Base-by-base conservation (phyloP, 2,329 filamentous ascomycete species). In the Hymenoscyphus salicellus region DNA sequence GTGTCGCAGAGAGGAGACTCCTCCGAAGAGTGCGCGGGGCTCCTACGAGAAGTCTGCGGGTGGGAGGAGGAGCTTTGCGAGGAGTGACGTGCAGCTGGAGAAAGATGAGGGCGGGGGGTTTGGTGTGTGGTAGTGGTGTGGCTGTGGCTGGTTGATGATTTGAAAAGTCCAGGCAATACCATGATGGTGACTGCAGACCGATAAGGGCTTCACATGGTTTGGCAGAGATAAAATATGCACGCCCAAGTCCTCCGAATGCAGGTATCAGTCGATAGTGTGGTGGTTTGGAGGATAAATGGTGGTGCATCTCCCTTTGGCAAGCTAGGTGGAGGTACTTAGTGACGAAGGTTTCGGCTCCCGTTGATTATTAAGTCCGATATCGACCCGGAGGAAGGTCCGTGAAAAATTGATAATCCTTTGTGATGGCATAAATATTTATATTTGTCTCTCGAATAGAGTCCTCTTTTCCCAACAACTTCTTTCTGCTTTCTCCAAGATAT, bases 121-220 rank as follows among this genome's bases (percentile, higher is more conserved):
- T 79, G 79, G 74, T 73, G 75, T 52, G 20, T 5, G 46, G 46
- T 52, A 23, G 46, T 26, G 20, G 46, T 52, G 46, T 52, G 20
- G 46, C 46, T 52, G 46, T 52, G 46, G 69, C 79, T 79, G 75
- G 72, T 75, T 68, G 79, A 77, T 66, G 78, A 74, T 68, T 75
- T 75, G 71, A 84, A 80, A 72, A 84, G 78, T 68, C 77, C 79
- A 66, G 79, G 78, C 69, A 84, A 78, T 63, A 80, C 80, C 82
- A 84, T 84, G 73, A 75, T 79, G 75, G 69, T 75, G 75, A 65
- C 68, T 65, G 62, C 62, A 66, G 55, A 62, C 32, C 49, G 59
- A 62, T 64, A 62, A 62, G 41, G 64, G 36, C 63, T 60, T 72
- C 65, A 72, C 72, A 72, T 74, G 57, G 63, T 70, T 68, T 57